phyloP scores from a whole-genome alignment of 768 basidiomycete genomes.

The Cantharellus cinnabarinus region DNA sequence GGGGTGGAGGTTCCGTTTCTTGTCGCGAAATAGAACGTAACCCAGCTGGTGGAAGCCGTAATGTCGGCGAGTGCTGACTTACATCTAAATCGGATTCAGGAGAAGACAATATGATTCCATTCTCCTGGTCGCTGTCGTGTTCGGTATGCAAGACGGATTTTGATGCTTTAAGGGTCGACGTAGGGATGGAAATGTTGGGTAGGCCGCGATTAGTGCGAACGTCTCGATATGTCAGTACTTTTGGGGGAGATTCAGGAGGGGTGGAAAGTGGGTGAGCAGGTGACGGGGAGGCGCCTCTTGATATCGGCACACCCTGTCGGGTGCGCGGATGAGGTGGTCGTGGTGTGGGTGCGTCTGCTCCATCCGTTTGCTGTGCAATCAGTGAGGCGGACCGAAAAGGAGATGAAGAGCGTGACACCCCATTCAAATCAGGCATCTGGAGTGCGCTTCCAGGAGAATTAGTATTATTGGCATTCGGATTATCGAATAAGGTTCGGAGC shows the following conservation, averaged over 20 bases:
- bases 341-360: neutral
- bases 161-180: conserved; percentile 11
- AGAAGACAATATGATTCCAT: neutral
- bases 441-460: neutral
- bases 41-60: neutral
- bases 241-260: neutral
- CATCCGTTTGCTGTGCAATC: neutral
- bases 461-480: neutral
- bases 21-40: neutral
- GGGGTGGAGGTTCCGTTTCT: neutral
- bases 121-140: neutral
- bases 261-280: neutral
- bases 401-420: neutral
- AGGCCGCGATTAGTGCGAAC: conserved; percentile 17
- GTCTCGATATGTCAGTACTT: conserved; percentile 8
- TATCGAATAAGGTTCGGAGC: conserved; percentile 57
- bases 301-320: neutral
- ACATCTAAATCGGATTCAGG: neutral
- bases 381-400: neutral
- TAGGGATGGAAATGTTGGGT: conserved; percentile 23
- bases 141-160: neutral
- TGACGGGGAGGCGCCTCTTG: neutral
- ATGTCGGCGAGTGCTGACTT: neutral
- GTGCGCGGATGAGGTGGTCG: neutral
- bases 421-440: neutral